Percentiles rank a stretch among this genome's conserved stretches.
Conservation (phyloP, 352 stramenopile genomes). For the Pythium oligandrum region DNA sequence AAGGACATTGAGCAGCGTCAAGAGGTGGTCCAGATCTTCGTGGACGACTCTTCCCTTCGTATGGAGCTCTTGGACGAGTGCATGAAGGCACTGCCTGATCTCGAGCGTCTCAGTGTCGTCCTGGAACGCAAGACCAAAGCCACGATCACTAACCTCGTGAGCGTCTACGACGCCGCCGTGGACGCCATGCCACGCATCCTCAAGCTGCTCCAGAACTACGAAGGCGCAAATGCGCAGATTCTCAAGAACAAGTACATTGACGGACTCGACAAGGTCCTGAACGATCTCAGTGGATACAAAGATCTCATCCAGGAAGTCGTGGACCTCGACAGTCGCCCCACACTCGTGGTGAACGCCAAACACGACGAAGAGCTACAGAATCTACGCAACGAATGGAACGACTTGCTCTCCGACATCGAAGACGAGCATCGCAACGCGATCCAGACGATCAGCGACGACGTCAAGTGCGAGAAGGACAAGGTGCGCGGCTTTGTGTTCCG, state of each 20-base stretch:
- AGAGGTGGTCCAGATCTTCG: conserved; percentile 89
- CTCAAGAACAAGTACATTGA: conserved; percentile 42
- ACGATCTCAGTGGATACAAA: conserved; percentile 60
- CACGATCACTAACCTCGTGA: conserved; percentile 79
- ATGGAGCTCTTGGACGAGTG: conserved; percentile 87
- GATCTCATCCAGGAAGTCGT: conserved; percentile 81
- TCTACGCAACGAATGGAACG: conserved; percentile 73
- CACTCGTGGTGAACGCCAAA: conserved; percentile 76
- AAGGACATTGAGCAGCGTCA: conserved; percentile 86
- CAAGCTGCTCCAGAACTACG: conserved; percentile 40
- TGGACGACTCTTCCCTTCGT: conserved; percentile 83
- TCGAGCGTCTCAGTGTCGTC: conserved; percentile 59
- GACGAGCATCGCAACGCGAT: conserved; percentile 61
- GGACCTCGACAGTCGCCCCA: conserved; percentile 75
- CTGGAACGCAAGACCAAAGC: conserved; percentile 70
- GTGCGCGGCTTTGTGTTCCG: conserved; percentile 92
- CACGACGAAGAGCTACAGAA: conserved; percentile 77
- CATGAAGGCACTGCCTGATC: conserved; percentile 81
- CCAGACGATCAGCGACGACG: conserved; percentile 67
- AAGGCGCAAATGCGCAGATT: conserved; percentile 29
- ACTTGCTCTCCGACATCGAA: conserved; percentile 74
- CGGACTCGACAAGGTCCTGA: conserved; percentile 51
- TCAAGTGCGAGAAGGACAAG: conserved; percentile 92
- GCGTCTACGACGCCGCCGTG: conserved; percentile 76
- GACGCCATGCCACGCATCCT: conserved; percentile 62